These are phyloP conservation scores for Neofusicoccum umdonicola DNA, from an alignment of 2,329 filamentous ascomycete species.

Conservation along the genomic window DNA sequence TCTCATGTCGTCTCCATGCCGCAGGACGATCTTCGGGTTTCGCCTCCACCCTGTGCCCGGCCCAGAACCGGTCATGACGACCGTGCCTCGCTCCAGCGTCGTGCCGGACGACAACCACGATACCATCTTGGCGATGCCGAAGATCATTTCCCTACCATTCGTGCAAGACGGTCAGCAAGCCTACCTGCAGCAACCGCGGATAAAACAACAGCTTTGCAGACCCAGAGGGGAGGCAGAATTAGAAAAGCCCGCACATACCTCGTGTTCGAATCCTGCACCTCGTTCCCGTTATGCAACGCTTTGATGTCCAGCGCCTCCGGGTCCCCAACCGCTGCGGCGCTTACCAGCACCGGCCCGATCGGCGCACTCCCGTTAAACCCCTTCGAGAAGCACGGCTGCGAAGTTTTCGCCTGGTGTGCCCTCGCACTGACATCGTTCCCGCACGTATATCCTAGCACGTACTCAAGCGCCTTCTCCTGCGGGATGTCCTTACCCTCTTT, in stretches of 20 bases:
- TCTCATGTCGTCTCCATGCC: slow-evolving; percentile 39
- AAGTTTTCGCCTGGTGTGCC: slow-evolving; percentile 47
- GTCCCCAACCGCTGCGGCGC: slow-evolving; percentile 42
- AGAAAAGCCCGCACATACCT: slow-evolving; percentile 22
- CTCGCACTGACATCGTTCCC: slow-evolving; percentile 58
- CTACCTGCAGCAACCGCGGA: too few relatives aligned
- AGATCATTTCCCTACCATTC: slow-evolving; percentile 48
- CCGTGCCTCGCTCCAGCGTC: slow-evolving; percentile 47
- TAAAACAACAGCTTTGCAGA: too few relatives aligned
- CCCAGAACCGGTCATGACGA: slow-evolving; percentile 52
- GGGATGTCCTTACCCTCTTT: slow-evolving; percentile 52
- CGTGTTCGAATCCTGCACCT: slow-evolving; percentile 42
- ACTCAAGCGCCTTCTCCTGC: slow-evolving; percentile 44
- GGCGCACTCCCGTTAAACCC: slow-evolving; percentile 57
- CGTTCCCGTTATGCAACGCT: slow-evolving; percentile 49
- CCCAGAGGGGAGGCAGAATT: too few relatives aligned
- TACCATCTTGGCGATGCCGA: slow-evolving; percentile 46
- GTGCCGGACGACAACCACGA: slow-evolving; percentile 47
- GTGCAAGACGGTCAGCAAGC: background rate
- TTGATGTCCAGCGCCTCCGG: slow-evolving; percentile 43
- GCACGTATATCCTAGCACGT: slow-evolving; percentile 54
- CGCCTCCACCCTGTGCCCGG: slow-evolving; percentile 45
- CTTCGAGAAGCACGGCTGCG: slow-evolving; percentile 57
- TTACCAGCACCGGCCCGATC: slow-evolving; percentile 51
- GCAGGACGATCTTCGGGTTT: slow-evolving; percentile 40